Evolutionary conservation across 2,329 filamentous ascomycete genomes (phyloP).

Genomic region (Atkinsonella hypoxylon): DNA sequence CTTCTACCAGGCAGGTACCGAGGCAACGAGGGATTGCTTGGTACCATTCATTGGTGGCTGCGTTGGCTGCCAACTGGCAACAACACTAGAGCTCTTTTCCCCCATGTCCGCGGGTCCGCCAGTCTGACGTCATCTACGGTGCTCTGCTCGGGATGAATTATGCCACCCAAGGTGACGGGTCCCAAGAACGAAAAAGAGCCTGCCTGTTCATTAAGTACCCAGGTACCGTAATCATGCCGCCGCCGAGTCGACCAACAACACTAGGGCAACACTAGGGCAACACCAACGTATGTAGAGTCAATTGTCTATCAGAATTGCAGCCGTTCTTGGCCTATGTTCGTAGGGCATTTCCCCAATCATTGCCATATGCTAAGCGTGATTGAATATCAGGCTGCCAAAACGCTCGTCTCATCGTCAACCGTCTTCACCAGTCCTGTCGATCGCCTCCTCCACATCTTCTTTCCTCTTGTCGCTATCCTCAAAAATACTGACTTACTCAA

Average conservation of each 20-base stretch:
- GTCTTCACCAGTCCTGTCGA: background rate
- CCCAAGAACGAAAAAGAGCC: no score
- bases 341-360: background rate
- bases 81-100: no score
- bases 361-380: background rate
- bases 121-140: no score
- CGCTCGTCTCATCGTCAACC: background rate
- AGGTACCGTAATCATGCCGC: no score
- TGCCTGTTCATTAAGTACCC: no score
- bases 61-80: no score
- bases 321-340: conserved; percentile 2
- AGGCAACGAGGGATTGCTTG: no score
- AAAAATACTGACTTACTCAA: background rate
- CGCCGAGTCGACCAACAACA: no score
- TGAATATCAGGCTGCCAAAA: background rate
- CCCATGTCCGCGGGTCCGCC: no score
- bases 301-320: conserved; percentile 1
- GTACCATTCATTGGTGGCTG: no score
- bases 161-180: no score
- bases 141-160: no score
- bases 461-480: background rate
- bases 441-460: background rate
- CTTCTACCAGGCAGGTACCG: background rate
- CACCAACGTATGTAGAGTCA: background rate
- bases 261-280: background rate